A percentile compares a stretch with the other conserved stretches of the same genome.
Evolutionary conservation across 106 monocot species (phyloP).

Genomic region (Platanthera zijinensis): DNA sequence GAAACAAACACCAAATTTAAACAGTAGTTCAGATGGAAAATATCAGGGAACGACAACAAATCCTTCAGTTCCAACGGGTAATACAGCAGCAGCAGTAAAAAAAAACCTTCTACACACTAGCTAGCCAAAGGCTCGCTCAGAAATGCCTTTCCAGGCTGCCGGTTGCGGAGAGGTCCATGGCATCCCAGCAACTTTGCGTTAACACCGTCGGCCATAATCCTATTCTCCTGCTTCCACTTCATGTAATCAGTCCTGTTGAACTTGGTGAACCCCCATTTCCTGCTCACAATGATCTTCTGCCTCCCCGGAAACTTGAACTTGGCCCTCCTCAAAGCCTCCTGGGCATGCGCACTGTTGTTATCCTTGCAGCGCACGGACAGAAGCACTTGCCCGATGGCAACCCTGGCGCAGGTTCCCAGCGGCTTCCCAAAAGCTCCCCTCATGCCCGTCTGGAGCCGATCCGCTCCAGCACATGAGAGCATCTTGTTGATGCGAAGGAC

Average conservation of each 20-base stretch:
- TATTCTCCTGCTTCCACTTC: constrained; percentile 31
- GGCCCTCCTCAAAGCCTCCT: constrained; percentile 29
- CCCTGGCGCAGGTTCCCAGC: constrained; percentile 48
- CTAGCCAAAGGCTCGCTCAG: neutral
- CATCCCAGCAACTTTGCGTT: constrained; percentile 47
- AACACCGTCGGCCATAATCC: constrained; percentile 31
- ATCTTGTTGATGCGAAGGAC: constrained; percentile 59
- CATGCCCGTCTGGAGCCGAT: constrained; percentile 66
- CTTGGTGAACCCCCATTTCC: constrained; percentile 9
- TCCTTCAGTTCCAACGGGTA: neutral
- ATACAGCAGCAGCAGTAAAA: neutral
- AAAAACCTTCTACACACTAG: neutral
- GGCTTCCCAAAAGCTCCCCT: constrained; percentile 58
- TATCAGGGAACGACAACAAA: neutral
- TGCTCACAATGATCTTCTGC: constrained; percentile 26
- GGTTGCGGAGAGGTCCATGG: constrained; percentile 30
- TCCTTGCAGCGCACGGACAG: constrained; percentile 45
- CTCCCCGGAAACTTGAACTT: constrained; percentile 39
- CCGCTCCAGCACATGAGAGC: constrained; percentile 59
- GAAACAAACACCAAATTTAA: too few relatives aligned
- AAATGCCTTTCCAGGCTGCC: constrained; percentile 40
- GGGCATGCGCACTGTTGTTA: constrained; percentile 22
- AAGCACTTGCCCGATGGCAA: constrained; percentile 46
- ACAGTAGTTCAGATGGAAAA: too few relatives aligned
- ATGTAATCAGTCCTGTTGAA: constrained; percentile 23